phyloP scores from a whole-genome alignment of 2,329 filamentous ascomycete genomes.

The Penicillium frequentans region DNA sequence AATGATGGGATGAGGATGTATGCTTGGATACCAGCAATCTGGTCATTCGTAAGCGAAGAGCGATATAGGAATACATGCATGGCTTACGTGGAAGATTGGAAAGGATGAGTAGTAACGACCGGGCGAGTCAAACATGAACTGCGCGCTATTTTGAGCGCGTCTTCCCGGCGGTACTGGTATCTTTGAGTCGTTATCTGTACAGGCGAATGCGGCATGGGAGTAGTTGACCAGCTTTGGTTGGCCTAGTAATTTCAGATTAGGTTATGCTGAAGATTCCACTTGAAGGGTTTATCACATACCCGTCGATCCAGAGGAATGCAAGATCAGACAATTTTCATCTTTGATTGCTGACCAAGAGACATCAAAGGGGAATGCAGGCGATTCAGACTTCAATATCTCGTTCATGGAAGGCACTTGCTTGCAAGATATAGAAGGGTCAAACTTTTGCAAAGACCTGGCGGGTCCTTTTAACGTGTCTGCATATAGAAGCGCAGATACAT shows the following conservation, averaged over 20 bases:
- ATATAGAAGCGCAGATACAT: constrained; percentile 10
- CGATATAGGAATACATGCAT: not conserved
- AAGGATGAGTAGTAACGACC: constrained; percentile 14
- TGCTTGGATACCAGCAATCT: constrained; percentile 11
- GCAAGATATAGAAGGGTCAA: constrained; percentile 14
- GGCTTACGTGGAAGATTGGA: constrained; percentile 11
- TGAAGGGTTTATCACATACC: not conserved
- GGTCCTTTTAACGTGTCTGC: constrained; percentile 6
- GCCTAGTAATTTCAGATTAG: not conserved
- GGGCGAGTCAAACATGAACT: constrained; percentile 10
- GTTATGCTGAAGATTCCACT: not conserved
- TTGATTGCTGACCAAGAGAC: constrained; percentile 5
- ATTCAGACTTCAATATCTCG: constrained; percentile 6
- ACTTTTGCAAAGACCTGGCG: constrained; percentile 11
- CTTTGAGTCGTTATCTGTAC: constrained; percentile 14
- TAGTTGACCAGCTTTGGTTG: constrained; percentile 13
- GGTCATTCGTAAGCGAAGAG: not conserved
- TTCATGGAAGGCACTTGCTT: constrained; percentile 11
- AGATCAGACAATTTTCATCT: constrained; percentile 9
- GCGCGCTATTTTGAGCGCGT: constrained; percentile 6
- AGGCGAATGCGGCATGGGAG: constrained; percentile 11
- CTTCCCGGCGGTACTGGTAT: constrained; percentile 11
- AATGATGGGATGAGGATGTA: constrained; percentile 8
- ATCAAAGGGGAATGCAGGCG: constrained; percentile 7
- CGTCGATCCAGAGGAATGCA: constrained; percentile 15